Evolutionary conservation across 164 flowering plant genomes (phyloP), one percentile per base, ranked within the genome.

Genomic region (Vitis rotundifolia): DNA sequence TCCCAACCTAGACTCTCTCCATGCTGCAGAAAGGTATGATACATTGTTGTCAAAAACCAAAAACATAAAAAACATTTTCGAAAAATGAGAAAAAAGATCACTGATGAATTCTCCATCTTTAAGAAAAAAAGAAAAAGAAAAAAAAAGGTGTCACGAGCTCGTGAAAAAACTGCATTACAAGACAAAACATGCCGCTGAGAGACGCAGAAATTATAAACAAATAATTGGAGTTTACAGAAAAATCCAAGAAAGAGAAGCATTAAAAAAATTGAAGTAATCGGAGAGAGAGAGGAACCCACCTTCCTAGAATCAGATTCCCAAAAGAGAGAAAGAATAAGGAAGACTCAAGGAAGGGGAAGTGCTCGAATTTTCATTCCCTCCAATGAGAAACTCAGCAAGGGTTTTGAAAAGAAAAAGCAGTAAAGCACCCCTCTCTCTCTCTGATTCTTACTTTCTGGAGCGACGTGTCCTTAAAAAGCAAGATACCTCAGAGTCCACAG

Each of bases 401-500:
- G 15, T 14, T 28, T 11, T 28, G 49, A 68, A 54, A 57, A 68
- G 53, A 16, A 49, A 37, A 37, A 13, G 1, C 5, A 15, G 4
- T 15, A 22, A 63, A 44, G 5, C 44, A 49, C 29, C 13, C 9
- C 12, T 61, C 50, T 26, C 48, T 66, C 29, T 51, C 54, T 59
- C 29, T 49, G 15, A 19, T 66, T 28, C 37, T 64, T 64, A 48
- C 70, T 73, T 77, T 70, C 22, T 73, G 77, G 77, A 77, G 77
- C 77, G 71, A 74, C 68, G 80, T 70, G 77, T 71, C 75, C 57
- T 70, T 2, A 63, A 73, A 71, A 78, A 56, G 64, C 61, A 71
- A 75, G 71, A 82, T 77, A 76, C 86, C 84, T 81, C 75, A 79
- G 81, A 56, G 75, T 80, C 68, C 73, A 66, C 78, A 51, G 71